phyloP scores from a whole-genome alignment of 75 land plant genomes.

The Chamaecyparis obtusa region DNA sequence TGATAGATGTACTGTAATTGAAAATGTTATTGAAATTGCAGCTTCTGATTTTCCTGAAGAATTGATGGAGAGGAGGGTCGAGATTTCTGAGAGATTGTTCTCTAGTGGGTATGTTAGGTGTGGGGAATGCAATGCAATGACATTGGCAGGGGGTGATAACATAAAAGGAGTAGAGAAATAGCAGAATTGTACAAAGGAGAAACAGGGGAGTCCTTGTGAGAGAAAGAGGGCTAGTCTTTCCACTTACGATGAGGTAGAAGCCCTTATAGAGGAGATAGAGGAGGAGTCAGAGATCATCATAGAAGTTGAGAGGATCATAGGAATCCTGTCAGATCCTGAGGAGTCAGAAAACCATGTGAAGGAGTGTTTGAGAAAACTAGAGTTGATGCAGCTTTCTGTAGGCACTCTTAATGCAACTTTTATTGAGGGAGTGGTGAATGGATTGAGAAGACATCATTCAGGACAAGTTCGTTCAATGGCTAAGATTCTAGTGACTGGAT shows the following conservation, averaged over 20 bases:
- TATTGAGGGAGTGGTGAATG: conserved; percentile 80
- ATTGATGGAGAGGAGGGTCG: conserved; percentile 26
- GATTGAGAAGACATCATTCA: conserved; percentile 58
- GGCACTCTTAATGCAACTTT: conserved; percentile 70
- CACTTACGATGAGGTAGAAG: conserved; percentile 19
- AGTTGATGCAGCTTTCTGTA: conserved; percentile 53
- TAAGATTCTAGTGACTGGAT: conserved; percentile 61
- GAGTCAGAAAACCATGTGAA: conserved; percentile 45
- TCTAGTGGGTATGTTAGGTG: conserved; percentile 9
- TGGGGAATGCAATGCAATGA: conserved; percentile 8
- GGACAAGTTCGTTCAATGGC: conserved; percentile 56
- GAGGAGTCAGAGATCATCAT: conserved; percentile 13
- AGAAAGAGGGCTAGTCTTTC: neutral
- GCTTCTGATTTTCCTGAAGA: conserved; percentile 32
- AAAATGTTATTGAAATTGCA: conserved; percentile 28
- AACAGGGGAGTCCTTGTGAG: too few species aligned
- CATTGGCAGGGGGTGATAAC: conserved; percentile 2
- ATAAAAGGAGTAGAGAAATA: neutral
- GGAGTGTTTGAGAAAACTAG: conserved; percentile 56
- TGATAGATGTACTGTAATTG: conserved; percentile 44
- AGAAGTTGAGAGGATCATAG: conserved; percentile 17
- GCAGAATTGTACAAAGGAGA: neutral
- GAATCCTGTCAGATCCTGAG: conserved; percentile 10
- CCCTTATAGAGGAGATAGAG: conserved; percentile 23
- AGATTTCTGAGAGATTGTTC: conserved; percentile 36